Conservation (phyloP, 2,329 filamentous ascomycete species). For the Phialemoniopsis sp. region DNA sequence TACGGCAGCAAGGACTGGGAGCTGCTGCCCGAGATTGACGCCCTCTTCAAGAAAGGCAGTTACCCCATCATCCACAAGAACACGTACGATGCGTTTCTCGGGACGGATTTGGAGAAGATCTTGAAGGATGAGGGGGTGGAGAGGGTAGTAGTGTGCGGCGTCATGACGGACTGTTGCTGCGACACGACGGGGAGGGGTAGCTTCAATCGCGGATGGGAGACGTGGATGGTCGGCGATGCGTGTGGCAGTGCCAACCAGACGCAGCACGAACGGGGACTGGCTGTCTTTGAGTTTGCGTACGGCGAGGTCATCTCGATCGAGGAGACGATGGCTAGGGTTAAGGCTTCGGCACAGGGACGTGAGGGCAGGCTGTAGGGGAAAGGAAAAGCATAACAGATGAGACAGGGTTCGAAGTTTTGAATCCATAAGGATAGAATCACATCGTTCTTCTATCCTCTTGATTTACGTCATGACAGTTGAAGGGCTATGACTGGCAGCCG, state of each 20-base stretch:
- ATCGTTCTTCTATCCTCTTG: no score
- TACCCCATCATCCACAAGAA: constrained; percentile 25
- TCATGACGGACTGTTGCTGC: constrained; percentile 36
- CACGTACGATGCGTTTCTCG: constrained; percentile 34
- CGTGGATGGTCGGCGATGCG: constrained; percentile 31
- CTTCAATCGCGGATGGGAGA: constrained; percentile 34
- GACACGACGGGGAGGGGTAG: constrained; percentile 30
- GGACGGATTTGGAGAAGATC: constrained; percentile 20
- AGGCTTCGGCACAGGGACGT: no score
- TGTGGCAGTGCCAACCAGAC: constrained; percentile 24
- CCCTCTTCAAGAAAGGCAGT: constrained; percentile 5
- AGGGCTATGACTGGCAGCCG: no score
- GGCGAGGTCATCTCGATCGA: constrained; percentile 11
- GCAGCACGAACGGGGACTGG: constrained; percentile 25
- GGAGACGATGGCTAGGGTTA: not conserved
- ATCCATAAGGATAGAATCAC: no score
- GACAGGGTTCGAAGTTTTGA: no score
- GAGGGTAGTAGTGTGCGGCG: constrained; percentile 30
- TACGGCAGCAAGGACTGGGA: constrained; percentile 22
- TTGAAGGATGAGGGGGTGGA: constrained; percentile 19
- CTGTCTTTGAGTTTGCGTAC: constrained; percentile 26
- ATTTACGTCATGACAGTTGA: no score
- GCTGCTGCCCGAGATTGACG: constrained; percentile 18
- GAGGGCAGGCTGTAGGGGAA: not conserved
- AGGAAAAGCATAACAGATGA: no score